A percentile compares a stretch with the other conserved stretches of the same genome.
These are phyloP conservation scores for Adansonia digitata DNA, from an alignment of 345 rosid genomes.

Conservation along the genomic window DNA sequence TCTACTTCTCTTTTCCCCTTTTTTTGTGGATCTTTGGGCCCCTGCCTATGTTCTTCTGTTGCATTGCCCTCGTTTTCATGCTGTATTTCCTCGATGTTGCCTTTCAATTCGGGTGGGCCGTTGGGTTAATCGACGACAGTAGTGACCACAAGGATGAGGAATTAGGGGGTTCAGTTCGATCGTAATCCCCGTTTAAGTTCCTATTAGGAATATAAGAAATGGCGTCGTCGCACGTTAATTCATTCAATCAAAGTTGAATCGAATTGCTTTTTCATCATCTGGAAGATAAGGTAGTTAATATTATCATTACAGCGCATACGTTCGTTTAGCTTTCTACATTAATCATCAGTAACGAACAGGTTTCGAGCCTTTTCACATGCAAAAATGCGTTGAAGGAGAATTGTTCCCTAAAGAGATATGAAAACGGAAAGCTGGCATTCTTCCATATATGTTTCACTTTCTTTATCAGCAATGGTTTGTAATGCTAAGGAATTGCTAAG, in stretches of 20 bases:
- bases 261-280: background rate
- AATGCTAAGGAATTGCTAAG: background rate
- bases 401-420: background rate
- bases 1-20: conserved; percentile 80
- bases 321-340: background rate
- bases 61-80: conserved; percentile 50
- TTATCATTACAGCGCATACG: no score
- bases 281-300: background rate
- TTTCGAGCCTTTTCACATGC: background rate
- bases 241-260: background rate
- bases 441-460: background rate
- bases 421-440: background rate
- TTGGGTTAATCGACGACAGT: conserved; percentile 25
- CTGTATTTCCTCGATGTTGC: conserved; percentile 64
- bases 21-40: conserved; percentile 95
- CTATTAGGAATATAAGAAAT: background rate
- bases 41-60: conserved; percentile 57
- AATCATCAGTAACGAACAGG: background rate
- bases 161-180: background rate
- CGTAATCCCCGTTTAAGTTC: background rate
- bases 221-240: background rate
- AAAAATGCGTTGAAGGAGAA: background rate
- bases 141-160: conserved; percentile 24
- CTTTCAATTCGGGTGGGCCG: conserved; percentile 38
- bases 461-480: background rate